Base-by-base conservation (phyloP, 371 early-diverging fungal species). In the Mucor racemosus region DNA sequence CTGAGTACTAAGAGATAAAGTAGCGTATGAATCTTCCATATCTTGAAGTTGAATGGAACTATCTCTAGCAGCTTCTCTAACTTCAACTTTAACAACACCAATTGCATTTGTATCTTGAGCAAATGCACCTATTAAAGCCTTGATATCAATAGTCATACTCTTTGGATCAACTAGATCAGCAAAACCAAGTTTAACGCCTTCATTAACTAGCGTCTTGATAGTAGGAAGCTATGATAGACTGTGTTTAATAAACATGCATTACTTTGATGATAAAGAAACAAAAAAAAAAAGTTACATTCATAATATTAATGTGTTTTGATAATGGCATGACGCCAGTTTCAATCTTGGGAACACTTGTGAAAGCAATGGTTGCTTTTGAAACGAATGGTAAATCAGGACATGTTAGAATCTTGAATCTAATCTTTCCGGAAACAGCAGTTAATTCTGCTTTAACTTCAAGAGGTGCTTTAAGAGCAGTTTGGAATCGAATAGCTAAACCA, bases 291-390 rank as follows among this genome's bases (percentile, higher is more conserved):
- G 72, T 65, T 72, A 74, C 76, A 60, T 78, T 75, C 81, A 81
- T 81, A 13, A 81, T 75, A 55, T 81, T 81, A 6, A 81, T 17
- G 41, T 81, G 77, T 36, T 73, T 74, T 38, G 79, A 62, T 36
- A 81, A 54, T 1, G 81, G 78, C 81, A 81, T 78, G 11, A 81
- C 77, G 31, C 72, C 78, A 8, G 78, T 78, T 60, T 81, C 81
- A 21, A 81, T 71, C 7, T 58, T 66, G 3, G 78, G 81, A 2
- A 71, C 69, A 44, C 69, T 81, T 13, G 78, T 76, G 40, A 81
- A 81, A 5, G 81, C 76, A 61, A 81, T 74, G n/a, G 74, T 81
- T 8, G 73, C 64, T 41, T 81, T 78, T 31, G 81, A 78, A 40
- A 81, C 58, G 53, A 81, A 81, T 3, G 81, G 81, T 14, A 78